phyloP scores from a whole-genome alignment of 345 rosid species.

The Heritiera fomes region DNA sequence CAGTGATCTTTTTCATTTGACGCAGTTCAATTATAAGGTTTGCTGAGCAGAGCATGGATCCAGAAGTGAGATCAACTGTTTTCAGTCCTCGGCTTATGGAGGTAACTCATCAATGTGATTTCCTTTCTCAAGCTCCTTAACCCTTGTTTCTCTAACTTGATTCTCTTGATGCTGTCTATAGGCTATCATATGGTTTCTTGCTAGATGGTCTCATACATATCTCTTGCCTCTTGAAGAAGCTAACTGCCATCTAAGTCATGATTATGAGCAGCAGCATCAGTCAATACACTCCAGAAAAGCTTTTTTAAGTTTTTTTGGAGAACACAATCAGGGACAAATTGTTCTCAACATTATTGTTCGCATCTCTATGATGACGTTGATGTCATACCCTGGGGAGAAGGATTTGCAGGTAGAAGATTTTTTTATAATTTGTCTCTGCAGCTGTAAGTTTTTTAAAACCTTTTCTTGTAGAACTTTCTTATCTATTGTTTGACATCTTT shows the following conservation, averaged over 20 bases:
- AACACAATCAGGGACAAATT: constrained; percentile 72
- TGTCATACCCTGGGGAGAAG: constrained; percentile 93
- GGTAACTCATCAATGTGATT: constrained; percentile 43
- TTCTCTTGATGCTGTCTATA: constrained; percentile 35
- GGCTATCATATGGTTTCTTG: constrained; percentile 97
- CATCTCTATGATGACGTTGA: constrained; percentile 65
- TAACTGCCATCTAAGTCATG: constrained; percentile 48
- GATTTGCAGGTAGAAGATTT: constrained; percentile 72
- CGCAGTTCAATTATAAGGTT: constrained; percentile 82
- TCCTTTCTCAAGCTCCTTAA: constrained; percentile 5
- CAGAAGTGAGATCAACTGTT: constrained; percentile 60
- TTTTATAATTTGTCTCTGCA: constrained; percentile 35
- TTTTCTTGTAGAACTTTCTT: constrained; percentile 9
- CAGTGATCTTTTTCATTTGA: constrained; percentile 24
- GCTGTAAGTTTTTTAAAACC: constrained; percentile 39
- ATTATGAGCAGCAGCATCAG: constrained; percentile 51
- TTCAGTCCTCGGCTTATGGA: constrained; percentile 99
- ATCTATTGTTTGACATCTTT: constrained; percentile 18
- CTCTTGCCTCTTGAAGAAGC: constrained; percentile 68
- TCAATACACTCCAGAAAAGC: constrained; percentile 54
- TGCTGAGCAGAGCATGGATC: constrained; percentile 80
- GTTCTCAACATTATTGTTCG: constrained; percentile 84
- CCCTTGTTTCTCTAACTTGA: constrained; percentile 17
- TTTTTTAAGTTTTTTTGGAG: constrained; percentile 70
- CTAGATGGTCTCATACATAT: constrained; percentile 92